These are phyloP conservation scores for Calonectria henricotiae DNA, from an alignment of 2,329 filamentous ascomycete genomes.

Conservation along the genomic window DNA sequence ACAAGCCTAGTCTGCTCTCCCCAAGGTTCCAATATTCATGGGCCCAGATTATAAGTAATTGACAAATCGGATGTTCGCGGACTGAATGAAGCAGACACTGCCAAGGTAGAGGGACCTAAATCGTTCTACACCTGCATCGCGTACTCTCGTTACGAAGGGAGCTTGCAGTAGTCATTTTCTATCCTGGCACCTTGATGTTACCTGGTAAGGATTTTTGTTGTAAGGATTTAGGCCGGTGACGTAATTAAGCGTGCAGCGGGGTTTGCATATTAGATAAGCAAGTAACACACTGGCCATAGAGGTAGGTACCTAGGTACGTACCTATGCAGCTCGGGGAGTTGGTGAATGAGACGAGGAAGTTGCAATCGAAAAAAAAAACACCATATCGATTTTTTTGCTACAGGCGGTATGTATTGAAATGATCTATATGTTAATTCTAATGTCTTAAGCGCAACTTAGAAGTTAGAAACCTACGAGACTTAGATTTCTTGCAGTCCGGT, in stretches of 20 bases:
- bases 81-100: background rate
- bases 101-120: constrained; percentile 10
- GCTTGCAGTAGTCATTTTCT: constrained; percentile 9
- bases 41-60: background rate
- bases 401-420: background rate
- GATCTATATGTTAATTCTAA: background rate
- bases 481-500: background rate
- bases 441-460: background rate
- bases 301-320: too few relatives aligned
- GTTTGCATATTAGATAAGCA: background rate
- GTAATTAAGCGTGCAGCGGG: constrained; percentile 6
- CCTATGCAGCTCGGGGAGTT: background rate
- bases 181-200: constrained; percentile 6
- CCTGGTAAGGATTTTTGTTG: constrained; percentile 14
- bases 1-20: background rate
- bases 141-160: background rate
- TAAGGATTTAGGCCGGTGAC: constrained; percentile 6
- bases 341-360: too few relatives aligned
- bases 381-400: background rate
- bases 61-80: constrained; percentile 14
- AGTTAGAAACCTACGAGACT: background rate
- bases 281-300: too few relatives aligned
- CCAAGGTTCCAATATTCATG: background rate
- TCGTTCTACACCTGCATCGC: background rate
- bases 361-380: background rate